phyloP scores from a whole-genome alignment of 1,139 yeast species.

The Suhomyces choctaworum region DNA sequence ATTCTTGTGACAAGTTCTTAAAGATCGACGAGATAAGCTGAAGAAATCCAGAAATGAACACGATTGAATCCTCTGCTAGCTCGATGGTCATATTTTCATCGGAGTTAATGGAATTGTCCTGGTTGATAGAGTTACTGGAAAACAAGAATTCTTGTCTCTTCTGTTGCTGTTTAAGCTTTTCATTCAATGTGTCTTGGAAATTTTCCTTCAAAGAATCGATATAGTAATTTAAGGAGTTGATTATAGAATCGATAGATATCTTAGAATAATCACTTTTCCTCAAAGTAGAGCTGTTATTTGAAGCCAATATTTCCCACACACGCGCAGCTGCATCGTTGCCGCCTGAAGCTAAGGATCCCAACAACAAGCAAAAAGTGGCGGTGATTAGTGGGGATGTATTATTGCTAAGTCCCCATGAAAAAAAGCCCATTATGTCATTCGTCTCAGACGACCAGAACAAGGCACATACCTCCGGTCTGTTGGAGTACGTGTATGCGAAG shows the following conservation, averaged over 20 bases:
- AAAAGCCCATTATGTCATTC: slow-evolving; percentile 61
- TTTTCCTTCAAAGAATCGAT: slow-evolving; percentile 50
- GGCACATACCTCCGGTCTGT: slow-evolving; percentile 57
- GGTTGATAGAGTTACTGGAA: slow-evolving; percentile 20
- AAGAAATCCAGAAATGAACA: slow-evolving; percentile 72
- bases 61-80: slow-evolving; percentile 78
- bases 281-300: slow-evolving; percentile 24
- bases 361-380: slow-evolving; percentile 76
- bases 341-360: slow-evolving; percentile 74
- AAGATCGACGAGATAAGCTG: slow-evolving; percentile 41
- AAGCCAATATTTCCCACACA: slow-evolving; percentile 44
- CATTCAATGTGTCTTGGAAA: slow-evolving; percentile 38
- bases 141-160: slow-evolving; percentile 42
- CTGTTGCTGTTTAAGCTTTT: slow-evolving; percentile 32
- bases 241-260: slow-evolving; percentile 60
- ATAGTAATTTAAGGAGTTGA: slow-evolving; percentile 58
- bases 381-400: slow-evolving; percentile 78
- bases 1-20: slow-evolving; percentile 29
- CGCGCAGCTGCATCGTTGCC: slow-evolving; percentile 47
- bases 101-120: slow-evolving; percentile 19
- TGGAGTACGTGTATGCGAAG: slow-evolving; percentile 66
- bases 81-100: slow-evolving; percentile 42
- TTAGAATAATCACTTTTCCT: slow-evolving; percentile 45
- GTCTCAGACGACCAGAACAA: slow-evolving; percentile 67
- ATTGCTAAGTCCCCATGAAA: slow-evolving; percentile 85